phyloP scores from a whole-genome alignment of 352 stramenopile genomes.

The Elongisporangium senticosum region DNA sequence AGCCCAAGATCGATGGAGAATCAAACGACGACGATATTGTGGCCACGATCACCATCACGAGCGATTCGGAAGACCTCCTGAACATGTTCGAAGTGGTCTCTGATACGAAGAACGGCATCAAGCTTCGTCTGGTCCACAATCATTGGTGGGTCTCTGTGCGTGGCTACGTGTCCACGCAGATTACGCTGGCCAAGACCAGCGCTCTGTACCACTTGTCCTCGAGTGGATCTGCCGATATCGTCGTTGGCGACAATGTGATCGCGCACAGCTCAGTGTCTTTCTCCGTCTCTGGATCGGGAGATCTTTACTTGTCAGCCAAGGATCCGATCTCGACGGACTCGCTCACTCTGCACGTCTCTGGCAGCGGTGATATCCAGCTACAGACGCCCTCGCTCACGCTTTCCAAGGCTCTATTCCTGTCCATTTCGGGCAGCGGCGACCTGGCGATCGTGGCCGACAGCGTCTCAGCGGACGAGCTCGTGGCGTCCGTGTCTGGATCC shows the following conservation, averaged over 20 bases:
- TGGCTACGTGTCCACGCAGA: background rate
- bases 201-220: background rate
- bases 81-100: background rate
- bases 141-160: background rate
- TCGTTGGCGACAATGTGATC: background rate
- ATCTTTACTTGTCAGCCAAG: background rate
- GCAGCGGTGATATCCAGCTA: slow-evolving; percentile 25
- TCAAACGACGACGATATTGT: background rate
- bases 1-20: background rate
- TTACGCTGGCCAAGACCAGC: background rate
- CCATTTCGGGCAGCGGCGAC: slow-evolving; percentile 34
- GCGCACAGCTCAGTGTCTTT: background rate
- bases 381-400: slow-evolving; percentile 12
- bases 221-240: background rate
- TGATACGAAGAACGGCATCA: background rate
- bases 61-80: background rate
- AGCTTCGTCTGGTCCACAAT: background rate
- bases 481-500: slow-evolving; percentile 23
- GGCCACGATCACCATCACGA: background rate
- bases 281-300: background rate
- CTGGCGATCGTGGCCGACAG: slow-evolving; percentile 25
- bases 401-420: slow-evolving; percentile 22
- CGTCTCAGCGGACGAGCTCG: slow-evolving; percentile 18
- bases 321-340: slow-evolving; percentile 13
- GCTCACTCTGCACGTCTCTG: slow-evolving; percentile 32